Base-by-base conservation (phyloP, 169 alveolate species). In the Eimeria sp. region DNA sequence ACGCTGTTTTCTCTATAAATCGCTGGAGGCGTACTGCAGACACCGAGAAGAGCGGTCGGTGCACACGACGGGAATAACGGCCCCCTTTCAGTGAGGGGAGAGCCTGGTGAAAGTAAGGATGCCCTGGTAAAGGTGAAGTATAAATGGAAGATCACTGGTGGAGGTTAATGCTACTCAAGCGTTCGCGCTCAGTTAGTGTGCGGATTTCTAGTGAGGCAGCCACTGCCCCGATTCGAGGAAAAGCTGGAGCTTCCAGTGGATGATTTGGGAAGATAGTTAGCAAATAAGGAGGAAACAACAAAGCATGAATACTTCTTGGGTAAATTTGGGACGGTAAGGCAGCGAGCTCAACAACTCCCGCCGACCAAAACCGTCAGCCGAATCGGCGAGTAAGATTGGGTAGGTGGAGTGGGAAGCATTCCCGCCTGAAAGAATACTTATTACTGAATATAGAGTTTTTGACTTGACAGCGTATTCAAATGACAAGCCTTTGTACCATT, bases 301-400 rank as follows among this genome's bases (percentile, higher is more conserved):
- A 83, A 54, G 14, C 13, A 6, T 78, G 88, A 78, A 49, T 16
- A 57, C 14, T 58, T 34, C 54, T 30, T 7, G n/a, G 91, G 51
- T 18, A 9, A 54, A 83, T 34, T 11, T 34, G n/a, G 43, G 14
- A 11, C 16, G 30, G 54, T 10, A 72, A 34, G 51, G 27, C 30
- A 16, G 54, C 82, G 45, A 40, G 25, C 54, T 11, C 54, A 40
- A 40, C 82, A 72, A 43, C 54, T 72, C 82, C 82, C 82, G 54
- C 82, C 82, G 47, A 47, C 89, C 65, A 45, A 54, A 13, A 30
- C 70, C 76, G 34, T 83, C 70, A 83, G 91, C 61, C 93, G 93
- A 86, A 58, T 49, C 93, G 93, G 93, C 93, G 93, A 45, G 80
- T 82, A 86, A 34, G 75, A 34, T 83, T 65, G n/a, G 58, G 45